These are phyloP conservation scores for Zymoseptoria ardabiliae DNA, from an alignment of 2,329 filamentous ascomycete genomes.

Conservation along the genomic window DNA sequence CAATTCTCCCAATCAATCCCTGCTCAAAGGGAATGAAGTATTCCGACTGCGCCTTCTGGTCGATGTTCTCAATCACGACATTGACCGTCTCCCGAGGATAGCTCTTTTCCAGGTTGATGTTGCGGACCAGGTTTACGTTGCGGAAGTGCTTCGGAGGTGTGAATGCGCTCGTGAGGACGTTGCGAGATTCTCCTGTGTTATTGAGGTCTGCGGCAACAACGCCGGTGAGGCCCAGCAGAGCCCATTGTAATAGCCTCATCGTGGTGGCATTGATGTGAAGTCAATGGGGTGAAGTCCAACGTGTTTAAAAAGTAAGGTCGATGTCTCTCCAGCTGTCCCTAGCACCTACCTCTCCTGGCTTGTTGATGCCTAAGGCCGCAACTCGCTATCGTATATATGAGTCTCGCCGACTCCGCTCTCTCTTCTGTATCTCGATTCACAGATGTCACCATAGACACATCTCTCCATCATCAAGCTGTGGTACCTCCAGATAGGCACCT, in stretches of 20 bases:
- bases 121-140: slow-evolving; percentile 84
- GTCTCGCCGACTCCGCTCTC: too few species aligned
- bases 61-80: slow-evolving; percentile 86
- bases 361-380: too few species aligned
- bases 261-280: slow-evolving; percentile 8
- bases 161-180: slow-evolving; percentile 52
- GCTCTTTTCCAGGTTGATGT: slow-evolving; percentile 86
- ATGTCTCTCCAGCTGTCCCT: too few species aligned
- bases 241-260: slow-evolving; percentile 27
- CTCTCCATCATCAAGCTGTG: too few species aligned
- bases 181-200: slow-evolving; percentile 45
- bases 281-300: background rate
- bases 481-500: too few species aligned
- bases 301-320: background rate
- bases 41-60: slow-evolving; percentile 68
- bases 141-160: slow-evolving; percentile 85
- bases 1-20: slow-evolving; percentile 66
- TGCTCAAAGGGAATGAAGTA: slow-evolving; percentile 87
- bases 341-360: too few species aligned
- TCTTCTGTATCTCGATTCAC: too few species aligned
- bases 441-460: too few species aligned
- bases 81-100: slow-evolving; percentile 88
- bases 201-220: slow-evolving; percentile 51
- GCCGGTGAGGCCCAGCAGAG: slow-evolving; percentile 44
- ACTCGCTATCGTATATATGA: too few species aligned